Conservation (phyloP, 108 stramenopile species). For the Cyclotella baltica region DNA sequence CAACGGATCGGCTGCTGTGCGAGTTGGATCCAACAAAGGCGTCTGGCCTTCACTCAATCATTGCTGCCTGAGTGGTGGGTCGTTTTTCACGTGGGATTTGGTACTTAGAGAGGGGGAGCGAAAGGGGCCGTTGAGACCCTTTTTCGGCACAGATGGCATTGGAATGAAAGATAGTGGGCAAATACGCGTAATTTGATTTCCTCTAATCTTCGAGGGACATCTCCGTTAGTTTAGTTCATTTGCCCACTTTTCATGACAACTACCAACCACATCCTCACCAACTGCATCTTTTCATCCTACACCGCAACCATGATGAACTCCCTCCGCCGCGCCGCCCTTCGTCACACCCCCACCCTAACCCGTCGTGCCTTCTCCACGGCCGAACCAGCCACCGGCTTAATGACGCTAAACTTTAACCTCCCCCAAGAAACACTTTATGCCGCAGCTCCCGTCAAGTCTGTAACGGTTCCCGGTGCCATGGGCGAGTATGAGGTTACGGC, state of each 20-base stretch:
- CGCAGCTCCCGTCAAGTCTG: conserved; percentile 75
- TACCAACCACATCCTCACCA: not conserved
- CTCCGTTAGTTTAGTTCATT: no score
- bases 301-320: conserved; percentile 52
- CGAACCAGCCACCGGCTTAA: conserved; percentile 59
- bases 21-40: not conserved
- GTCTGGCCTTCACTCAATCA: not conserved
- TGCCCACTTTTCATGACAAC: not conserved
- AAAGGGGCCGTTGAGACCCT: not conserved
- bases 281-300: not conserved
- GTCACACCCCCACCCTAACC: conserved; percentile 43
- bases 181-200: no score
- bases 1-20: not conserved
- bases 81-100: not conserved
- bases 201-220: no score
- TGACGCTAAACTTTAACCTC: conserved; percentile 92
- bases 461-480: conserved; percentile 91
- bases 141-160: no score
- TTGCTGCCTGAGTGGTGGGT: not conserved
- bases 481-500: conserved; percentile 98
- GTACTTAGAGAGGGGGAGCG: not conserved
- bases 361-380: conserved; percentile 49
- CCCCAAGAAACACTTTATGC: conserved; percentile 95
- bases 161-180: no score
- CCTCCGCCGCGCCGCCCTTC: conserved; percentile 42